Conservation (phyloP, 2,329 filamentous ascomycete genomes). For the Pezicula rhizophila region DNA sequence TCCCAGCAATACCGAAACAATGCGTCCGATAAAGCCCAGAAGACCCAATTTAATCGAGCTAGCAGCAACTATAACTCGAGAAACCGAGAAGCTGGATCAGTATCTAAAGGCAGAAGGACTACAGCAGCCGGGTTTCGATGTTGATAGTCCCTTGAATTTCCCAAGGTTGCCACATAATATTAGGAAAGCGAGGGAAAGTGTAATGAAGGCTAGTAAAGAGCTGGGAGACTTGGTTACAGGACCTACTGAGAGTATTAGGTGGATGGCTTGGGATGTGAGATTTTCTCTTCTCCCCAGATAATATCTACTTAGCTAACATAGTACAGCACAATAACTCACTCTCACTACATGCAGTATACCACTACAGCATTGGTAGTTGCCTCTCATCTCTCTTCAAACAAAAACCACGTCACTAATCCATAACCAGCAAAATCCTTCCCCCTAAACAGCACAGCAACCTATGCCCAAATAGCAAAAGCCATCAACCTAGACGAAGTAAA, state of each 20-base stretch:
- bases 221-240: conserved; percentile 42
- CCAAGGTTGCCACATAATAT: conserved; percentile 41
- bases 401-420: conserved; percentile 6
- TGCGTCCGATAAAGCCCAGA: neutral
- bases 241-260: conserved; percentile 44
- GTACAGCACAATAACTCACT: conserved; percentile 43
- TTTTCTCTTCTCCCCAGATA: neutral
- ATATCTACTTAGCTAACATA: conserved; percentile 9
- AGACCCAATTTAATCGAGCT: conserved; percentile 33
- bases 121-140: conserved; percentile 39
- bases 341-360: conserved; percentile 44
- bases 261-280: conserved; percentile 46
- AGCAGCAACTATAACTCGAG: conserved; percentile 40
- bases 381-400: neutral
- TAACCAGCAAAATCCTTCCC: conserved; percentile 45
- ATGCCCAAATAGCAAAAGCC: conserved; percentile 39
- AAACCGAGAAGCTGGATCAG: conserved; percentile 43
- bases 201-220: conserved; percentile 43
- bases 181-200: conserved; percentile 37
- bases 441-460: conserved; percentile 36
- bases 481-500: conserved; percentile 43
- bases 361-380: conserved; percentile 41
- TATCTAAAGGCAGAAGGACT: conserved; percentile 39
- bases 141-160: conserved; percentile 38
- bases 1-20: neutral